Base-by-base conservation (phyloP, 2,329 filamentous ascomycete species). In the Knufia petricola region DNA sequence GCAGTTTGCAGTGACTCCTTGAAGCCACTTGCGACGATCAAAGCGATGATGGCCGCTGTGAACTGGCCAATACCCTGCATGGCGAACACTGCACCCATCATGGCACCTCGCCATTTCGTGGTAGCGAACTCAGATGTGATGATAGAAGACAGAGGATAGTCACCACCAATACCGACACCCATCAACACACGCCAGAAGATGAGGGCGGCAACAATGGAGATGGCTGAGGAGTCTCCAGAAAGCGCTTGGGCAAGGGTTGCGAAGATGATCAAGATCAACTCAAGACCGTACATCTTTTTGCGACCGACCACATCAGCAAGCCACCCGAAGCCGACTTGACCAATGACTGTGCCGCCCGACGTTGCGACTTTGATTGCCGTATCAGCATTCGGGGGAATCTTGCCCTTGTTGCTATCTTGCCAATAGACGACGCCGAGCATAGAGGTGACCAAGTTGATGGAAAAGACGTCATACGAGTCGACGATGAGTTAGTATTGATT, bases 61-160 rank as follows among this genome's bases (percentile, higher is more conserved):
- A 92, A 80, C 66, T 92, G 86, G 17, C 87, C 86, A 45, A 92
- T 76, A 55, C 86, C 85, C 64, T 94, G 86, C 84, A 89, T 90
- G 57, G 85, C 84, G 60, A 92, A 92, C 47, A 92, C 86, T 13
- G 84, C 75, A 28, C 79, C 84, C 82, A 94, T 89, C 82, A 92
- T 92, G 55, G 85, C 85, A 57, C 85, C 86, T 65, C 86, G 73
- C 81, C 85, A 89, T 66, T 84, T 87, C 46, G 85, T 90, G 3
- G 84, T 89, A 9, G 86, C 85, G 60, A 92, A 92, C 58, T 78
- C 37, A 8, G 19, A 37, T 2, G 54, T 37, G 59, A 92, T 92
- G 55, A 90, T 84, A 19, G 82, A 84, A 41, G 82, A 87, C 7
- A 94, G 72, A 4, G 87, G 86, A 61, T 90, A 92, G 61, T 92